Conservation (phyloP, 257 asterid genomes). For the Fraxinus pennsylvanica region DNA sequence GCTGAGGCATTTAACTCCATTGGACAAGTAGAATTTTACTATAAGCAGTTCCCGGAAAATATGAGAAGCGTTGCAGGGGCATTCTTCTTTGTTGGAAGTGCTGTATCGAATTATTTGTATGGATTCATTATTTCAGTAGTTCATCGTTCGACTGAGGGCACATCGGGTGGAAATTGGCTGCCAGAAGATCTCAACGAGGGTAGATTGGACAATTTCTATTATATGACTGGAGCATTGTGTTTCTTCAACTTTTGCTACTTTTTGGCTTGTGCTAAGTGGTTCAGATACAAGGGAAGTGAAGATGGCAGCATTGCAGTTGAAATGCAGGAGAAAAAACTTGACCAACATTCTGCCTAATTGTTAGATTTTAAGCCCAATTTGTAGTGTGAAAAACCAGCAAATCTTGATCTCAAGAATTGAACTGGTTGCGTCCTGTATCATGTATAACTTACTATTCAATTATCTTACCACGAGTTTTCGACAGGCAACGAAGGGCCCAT, state of each 20-base stretch:
- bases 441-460: no score
- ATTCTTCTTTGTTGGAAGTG: not conserved
- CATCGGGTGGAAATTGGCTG: not conserved
- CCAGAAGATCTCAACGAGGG: not conserved
- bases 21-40: slow-evolving; percentile 27
- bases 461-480: no score
- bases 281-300: not conserved
- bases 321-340: not conserved
- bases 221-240: not conserved
- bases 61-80: not conserved
- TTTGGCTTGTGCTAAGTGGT: not conserved
- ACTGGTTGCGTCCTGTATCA: no score
- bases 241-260: not conserved
- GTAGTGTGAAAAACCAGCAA: no score
- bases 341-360: not conserved
- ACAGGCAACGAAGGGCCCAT: no score
- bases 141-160: not conserved
- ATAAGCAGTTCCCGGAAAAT: not conserved
- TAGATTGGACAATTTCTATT: not conserved
- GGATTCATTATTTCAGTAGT: not conserved
- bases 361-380: not conserved
- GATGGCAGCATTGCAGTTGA: not conserved
- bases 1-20: slow-evolving; percentile 66
- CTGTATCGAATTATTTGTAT: not conserved
- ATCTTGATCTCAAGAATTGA: no score